These are phyloP conservation scores for Spathaspora girioi DNA, from an alignment of 805 yeast species.

Conservation along the genomic window DNA sequence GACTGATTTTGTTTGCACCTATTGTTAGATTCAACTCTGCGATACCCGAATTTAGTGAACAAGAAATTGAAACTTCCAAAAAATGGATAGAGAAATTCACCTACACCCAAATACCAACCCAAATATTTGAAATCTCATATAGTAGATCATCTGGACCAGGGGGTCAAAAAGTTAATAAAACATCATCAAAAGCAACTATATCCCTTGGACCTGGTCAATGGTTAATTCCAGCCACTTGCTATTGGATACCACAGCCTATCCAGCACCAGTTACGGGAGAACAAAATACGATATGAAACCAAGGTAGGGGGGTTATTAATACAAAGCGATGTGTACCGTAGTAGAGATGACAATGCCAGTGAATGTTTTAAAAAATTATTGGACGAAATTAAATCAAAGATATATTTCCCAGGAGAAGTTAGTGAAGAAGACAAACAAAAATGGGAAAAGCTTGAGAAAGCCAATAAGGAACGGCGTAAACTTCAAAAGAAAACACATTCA, in stretches of 20 bases:
- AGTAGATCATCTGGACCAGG: conserved; percentile 80
- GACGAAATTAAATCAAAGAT: conserved; percentile 47
- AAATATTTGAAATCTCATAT: conserved; percentile 42
- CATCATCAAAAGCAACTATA: conserved; percentile 64
- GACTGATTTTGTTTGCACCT: not conserved
- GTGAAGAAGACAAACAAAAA: conserved; percentile 42
- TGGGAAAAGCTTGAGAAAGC: conserved; percentile 45
- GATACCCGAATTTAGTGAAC: conserved; percentile 11
- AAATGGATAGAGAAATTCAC: conserved; percentile 39
- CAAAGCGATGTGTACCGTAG: conserved; percentile 60
- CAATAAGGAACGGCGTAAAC: conserved; percentile 28
- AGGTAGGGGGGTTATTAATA: conserved; percentile 51
- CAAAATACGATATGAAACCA: conserved; percentile 52
- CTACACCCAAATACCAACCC: conserved; percentile 38
- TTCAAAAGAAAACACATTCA: conserved; percentile 32
- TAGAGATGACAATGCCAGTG: conserved; percentile 51
- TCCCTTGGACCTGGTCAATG: conserved; percentile 42
- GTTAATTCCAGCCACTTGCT: conserved; percentile 32
- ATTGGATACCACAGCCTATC: conserved; percentile 60
- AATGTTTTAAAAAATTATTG: conserved; percentile 59
- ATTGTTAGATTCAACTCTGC: not conserved
- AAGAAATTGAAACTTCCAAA: conserved; percentile 31
- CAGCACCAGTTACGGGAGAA: conserved; percentile 35
- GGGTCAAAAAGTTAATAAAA: conserved; percentile 82
- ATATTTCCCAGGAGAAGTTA: conserved; percentile 45